Percentiles rank a stretch among this genome's conserved stretches.
Evolutionary conservation across 208 protist species (phyloP).

Genomic region (Borovskyia barvae): DNA sequence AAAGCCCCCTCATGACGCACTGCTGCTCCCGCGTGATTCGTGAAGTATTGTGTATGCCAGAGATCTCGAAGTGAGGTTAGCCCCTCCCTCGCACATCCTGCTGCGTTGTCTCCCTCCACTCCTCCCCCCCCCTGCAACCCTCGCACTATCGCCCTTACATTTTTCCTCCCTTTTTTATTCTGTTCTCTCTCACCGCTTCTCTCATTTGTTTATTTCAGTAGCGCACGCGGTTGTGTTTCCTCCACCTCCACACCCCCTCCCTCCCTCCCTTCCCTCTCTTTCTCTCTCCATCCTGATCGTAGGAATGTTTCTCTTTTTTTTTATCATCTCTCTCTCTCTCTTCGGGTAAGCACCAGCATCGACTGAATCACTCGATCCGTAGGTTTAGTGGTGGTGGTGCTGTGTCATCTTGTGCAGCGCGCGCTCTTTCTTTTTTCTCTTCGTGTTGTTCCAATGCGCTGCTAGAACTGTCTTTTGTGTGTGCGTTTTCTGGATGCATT

Average conservation of each 20-base stretch:
- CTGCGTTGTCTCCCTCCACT: background rate
- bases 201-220: slow-evolving; percentile 2
- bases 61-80: background rate
- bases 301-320: slow-evolving; percentile 5
- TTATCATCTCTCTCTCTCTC: slow-evolving; percentile 1
- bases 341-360: too few species aligned
- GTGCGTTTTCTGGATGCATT: too few species aligned
- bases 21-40: slow-evolving; percentile 55
- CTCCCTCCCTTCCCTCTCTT: background rate
- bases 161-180: background rate
- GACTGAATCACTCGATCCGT: too few species aligned
- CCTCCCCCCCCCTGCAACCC: too few species aligned
- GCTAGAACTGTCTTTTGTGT: background rate
- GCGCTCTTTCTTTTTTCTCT: background rate
- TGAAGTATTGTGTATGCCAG: slow-evolving; percentile 46
- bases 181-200: background rate
- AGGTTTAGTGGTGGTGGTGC: too few species aligned
- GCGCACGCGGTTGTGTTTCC: too few species aligned
- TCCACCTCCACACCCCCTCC: too few species aligned
- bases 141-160: too few species aligned
- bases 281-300: background rate
- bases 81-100: background rate
- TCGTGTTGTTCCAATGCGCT: background rate
- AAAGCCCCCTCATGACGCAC: slow-evolving; percentile 47
- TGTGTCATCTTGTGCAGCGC: background rate